A percentile compares a stretch with the other conserved stretches of the same genome.
phyloP scores from a whole-genome alignment of 2,329 filamentous ascomycete genomes.

The Dactylellina leptospora region DNA sequence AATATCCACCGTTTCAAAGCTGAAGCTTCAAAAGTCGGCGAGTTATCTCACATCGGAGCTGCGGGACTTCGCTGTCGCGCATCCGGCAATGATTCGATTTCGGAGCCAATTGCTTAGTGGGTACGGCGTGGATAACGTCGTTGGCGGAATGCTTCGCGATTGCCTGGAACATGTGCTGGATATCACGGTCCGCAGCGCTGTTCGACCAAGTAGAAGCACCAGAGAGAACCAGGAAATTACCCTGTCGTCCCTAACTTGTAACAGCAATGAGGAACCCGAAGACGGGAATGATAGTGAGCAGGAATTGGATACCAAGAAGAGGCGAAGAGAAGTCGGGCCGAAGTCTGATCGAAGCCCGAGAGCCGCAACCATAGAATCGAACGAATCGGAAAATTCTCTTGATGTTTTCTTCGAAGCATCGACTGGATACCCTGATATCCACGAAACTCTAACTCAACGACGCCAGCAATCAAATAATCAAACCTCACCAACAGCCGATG shows the following conservation, averaged over 20 bases:
- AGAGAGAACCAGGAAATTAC: not conserved
- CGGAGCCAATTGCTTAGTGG: slow-evolving; percentile 16
- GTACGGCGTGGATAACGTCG: not conserved
- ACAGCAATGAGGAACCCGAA: too few relatives aligned
- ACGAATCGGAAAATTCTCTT: too few relatives aligned
- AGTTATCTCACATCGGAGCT: not conserved
- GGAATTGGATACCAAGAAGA: too few relatives aligned
- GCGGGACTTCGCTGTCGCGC: slow-evolving; percentile 6
- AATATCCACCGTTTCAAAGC: not conserved
- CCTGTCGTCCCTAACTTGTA: not conserved
- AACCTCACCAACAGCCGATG: too few relatives aligned
- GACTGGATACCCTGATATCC: too few relatives aligned
- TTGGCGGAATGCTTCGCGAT: slow-evolving; percentile 12
- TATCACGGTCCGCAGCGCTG: not conserved
- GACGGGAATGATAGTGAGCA: too few relatives aligned
- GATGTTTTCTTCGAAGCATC: too few relatives aligned
- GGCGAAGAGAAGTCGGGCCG: too few relatives aligned
- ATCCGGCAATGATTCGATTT: slow-evolving; percentile 13
- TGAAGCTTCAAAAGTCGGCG: slow-evolving; percentile 1
- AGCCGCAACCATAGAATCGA: too few relatives aligned
- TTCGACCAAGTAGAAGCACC: not conserved
- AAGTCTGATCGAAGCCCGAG: too few relatives aligned
- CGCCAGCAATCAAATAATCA: too few relatives aligned
- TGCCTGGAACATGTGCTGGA: slow-evolving; percentile 11
- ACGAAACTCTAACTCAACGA: too few relatives aligned